Conservation (phyloP, 106 monocot genomes). For the Agapanthus africanus region DNA sequence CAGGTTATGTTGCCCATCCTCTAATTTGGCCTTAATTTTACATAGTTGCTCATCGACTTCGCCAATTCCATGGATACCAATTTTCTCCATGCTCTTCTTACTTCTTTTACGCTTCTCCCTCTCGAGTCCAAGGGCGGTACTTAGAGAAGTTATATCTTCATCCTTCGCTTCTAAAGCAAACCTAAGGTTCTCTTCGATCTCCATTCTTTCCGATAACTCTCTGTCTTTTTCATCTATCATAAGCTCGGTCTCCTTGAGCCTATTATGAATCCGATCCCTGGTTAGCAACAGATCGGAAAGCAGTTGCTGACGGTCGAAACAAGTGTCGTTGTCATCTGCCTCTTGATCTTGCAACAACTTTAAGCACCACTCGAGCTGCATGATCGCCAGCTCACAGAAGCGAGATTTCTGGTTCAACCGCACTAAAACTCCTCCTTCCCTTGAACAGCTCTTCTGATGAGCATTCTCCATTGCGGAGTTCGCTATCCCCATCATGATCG, state of each 20-base stretch:
- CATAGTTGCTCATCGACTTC: constrained; percentile 15
- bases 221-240: constrained; percentile 53
- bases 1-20: constrained; percentile 25
- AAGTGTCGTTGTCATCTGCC: constrained; percentile 27
- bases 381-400: constrained; percentile 66
- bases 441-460: constrained; percentile 46
- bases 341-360: constrained; percentile 57
- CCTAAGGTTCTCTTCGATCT: constrained; percentile 31
- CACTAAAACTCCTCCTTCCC: constrained; percentile 44
- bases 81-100: background rate
- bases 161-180: constrained; percentile 42
- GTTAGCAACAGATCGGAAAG: constrained; percentile 41
- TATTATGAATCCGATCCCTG: constrained; percentile 37
- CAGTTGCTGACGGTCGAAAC: constrained; percentile 30
- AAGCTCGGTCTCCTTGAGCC: constrained; percentile 55
- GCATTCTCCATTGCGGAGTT: constrained; percentile 73
- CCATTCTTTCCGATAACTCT: constrained; percentile 36
- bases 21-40: constrained; percentile 23
- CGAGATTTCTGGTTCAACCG: constrained; percentile 60
- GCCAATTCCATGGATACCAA: constrained; percentile 15
- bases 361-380: constrained; percentile 79
- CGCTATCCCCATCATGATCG: constrained; percentile 72
- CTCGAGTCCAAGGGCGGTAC: constrained; percentile 16
- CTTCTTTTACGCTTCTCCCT: constrained; percentile 12
- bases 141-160: constrained; percentile 29